Base-by-base conservation (phyloP, 805 yeast species). In the Wickerhamiella cacticola region DNA sequence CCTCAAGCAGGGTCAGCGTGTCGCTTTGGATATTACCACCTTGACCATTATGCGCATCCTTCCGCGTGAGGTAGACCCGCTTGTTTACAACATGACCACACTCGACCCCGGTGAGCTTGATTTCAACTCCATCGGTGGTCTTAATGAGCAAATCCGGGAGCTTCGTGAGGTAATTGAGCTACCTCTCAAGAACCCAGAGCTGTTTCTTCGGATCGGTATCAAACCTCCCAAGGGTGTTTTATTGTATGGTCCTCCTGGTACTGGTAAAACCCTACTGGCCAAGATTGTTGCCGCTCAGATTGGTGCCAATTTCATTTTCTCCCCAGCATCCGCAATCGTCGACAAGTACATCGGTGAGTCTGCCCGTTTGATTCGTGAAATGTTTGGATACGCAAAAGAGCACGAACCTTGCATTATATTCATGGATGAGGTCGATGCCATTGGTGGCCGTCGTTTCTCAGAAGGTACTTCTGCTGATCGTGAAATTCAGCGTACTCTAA, bases 381-480 rank as follows among this genome's bases (percentile, higher is more conserved):
- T 89, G 97, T 89, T 89, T 68, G 82, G 94, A 46, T 92, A 89
- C 68, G 98, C 97, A 36, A 87, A 79, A 63, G 98, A 89, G 61
- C 97, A 89, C 65, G 97, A 84, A 64, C 97, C 97, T 15, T 89
- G 97, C 68, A 88, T 92, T 62, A 92, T 89, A 49, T 89, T 89
- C 64, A 88, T 89, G 95, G 98, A 89, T 70, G 98, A 89, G 72
- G 80, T 89, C 53, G 98, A 92, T 71, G 98, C 98, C 50, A 89
- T 89, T 66, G 98, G 98, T 62, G 98, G 98, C 44, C 79, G 98
- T 60, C 78, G 98, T 66, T 89, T 89, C 67, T 79, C 89, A 56
- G 98, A 89, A 66, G 98, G 98, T 68, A 89, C 97, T 1, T 84
- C 95, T 7, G 97, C 98, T 2, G 98, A 89, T 68, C 82, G 98